Evolutionary conservation across 2,329 filamentous ascomycete species (phyloP).

Genomic region (Phaeosphaeriaceae sp.): DNA sequence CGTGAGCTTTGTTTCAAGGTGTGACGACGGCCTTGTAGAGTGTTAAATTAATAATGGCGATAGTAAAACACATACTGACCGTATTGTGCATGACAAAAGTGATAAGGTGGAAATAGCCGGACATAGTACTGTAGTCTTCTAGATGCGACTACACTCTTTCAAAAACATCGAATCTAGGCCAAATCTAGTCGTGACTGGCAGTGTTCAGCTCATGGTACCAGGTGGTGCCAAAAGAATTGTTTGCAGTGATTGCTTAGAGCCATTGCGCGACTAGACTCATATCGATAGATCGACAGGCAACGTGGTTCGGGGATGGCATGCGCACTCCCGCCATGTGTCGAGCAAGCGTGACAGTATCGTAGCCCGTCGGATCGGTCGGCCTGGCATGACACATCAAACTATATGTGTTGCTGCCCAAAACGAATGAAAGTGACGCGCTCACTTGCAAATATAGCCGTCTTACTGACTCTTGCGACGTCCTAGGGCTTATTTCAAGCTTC

Average conservation of each 20-base stretch:
- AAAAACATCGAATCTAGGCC: too few species aligned
- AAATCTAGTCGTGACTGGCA: background rate
- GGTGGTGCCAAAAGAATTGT: background rate
- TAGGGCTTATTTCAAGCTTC: background rate
- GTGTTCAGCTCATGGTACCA: background rate
- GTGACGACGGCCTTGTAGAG: background rate
- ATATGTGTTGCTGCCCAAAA: slow-evolving; percentile 3
- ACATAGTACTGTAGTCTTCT: too few species aligned
- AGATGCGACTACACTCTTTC: too few species aligned
- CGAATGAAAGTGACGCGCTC: background rate
- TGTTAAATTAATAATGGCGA: background rate
- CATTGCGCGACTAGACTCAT: background rate
- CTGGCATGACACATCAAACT: background rate
- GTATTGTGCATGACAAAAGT: background rate
- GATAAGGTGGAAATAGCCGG: background rate
- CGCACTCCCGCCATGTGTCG: too few species aligned
- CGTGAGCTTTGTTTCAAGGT: too few species aligned
- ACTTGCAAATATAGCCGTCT: background rate
- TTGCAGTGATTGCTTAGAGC: background rate
- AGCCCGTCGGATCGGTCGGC: too few species aligned
- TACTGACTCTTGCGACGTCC: background rate
- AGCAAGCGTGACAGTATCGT: too few species aligned
- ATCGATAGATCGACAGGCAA: background rate
- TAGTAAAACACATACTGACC: background rate
- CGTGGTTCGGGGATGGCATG: background rate